Conservation (phyloP, 805 yeast genomes). For the Alloascoidea africana region DNA sequence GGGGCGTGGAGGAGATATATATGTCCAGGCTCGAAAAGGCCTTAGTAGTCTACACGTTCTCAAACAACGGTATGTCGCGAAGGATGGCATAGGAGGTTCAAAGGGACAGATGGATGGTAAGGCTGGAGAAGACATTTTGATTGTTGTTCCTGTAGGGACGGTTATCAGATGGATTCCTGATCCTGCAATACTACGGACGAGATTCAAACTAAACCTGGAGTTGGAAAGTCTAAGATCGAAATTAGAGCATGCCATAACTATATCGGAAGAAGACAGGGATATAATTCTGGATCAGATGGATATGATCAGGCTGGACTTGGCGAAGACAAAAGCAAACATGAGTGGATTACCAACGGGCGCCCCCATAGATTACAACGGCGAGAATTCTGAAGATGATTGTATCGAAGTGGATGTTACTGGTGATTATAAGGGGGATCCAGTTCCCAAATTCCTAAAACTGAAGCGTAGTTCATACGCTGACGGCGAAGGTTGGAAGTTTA, state of each 20-base stretch:
- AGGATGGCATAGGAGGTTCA: constrained; percentile 57
- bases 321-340: constrained; percentile 14
- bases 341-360: too few species aligned
- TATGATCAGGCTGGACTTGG: constrained; percentile 7
- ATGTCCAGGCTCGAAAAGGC: constrained; percentile 65
- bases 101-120: constrained; percentile 77
- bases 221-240: constrained; percentile 4
- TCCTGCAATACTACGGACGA: constrained; percentile 26
- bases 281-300: constrained; percentile 8
- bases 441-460: constrained; percentile 38
- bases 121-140: constrained; percentile 60
- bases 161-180: constrained; percentile 73
- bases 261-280: constrained; percentile 8
- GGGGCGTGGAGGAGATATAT: constrained; percentile 82
- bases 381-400: constrained; percentile 11
- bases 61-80: constrained; percentile 53
- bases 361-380: not conserved
- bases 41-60: constrained; percentile 58
- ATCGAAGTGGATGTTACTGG: constrained; percentile 21
- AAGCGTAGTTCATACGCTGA: constrained; percentile 43
- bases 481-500: constrained; percentile 85
- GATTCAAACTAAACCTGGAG: constrained; percentile 8
- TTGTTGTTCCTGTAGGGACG: constrained; percentile 90
- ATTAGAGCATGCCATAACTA: not conserved
- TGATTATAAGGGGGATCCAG: constrained; percentile 8